Conservation (phyloP, 129 eudicot species). For the Tagetes erecta region DNA sequence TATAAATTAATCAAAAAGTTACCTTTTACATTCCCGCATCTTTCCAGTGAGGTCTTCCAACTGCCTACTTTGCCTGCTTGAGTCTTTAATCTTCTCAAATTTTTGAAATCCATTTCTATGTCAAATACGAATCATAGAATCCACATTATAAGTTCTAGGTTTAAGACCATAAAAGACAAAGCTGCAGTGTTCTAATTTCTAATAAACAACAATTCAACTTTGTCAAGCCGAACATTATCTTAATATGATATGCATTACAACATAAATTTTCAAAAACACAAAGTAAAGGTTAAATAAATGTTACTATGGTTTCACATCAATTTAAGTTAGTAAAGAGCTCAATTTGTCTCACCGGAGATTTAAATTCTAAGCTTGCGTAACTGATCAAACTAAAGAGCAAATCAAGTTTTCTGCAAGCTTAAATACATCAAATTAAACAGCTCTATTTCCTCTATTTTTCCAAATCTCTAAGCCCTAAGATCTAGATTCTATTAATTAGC, state of each 20-base stretch:
- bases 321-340: neutral
- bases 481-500: conserved; percentile 19
- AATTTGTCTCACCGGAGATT: neutral
- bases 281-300: conserved; percentile 2
- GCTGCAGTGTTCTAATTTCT: conserved; percentile 1
- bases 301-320: neutral
- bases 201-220: conserved; percentile 8
- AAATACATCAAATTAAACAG: conserved; percentile 15
- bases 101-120: conserved; percentile 95
- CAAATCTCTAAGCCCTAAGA: conserved; percentile 15
- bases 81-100: conserved; percentile 86
- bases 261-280: conserved; percentile 9
- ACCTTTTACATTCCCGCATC: conserved; percentile 98
- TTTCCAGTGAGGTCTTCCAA: conserved; percentile 95
- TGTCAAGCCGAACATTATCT: neutral
- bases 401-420: conserved; percentile 21
- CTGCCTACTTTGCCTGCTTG: conserved; percentile 88
- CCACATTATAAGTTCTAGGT: neutral
- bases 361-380: neutral
- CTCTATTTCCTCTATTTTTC: neutral
- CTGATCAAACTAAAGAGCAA: conserved; percentile 17
- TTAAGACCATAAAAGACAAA: neutral
- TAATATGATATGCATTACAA: neutral
- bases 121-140: conserved; percentile 24
- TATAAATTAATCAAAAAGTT: conserved; percentile 14